Base-by-base conservation (phyloP, 495 filamentous ascomycete species). In the Neurospora sp. region DNA sequence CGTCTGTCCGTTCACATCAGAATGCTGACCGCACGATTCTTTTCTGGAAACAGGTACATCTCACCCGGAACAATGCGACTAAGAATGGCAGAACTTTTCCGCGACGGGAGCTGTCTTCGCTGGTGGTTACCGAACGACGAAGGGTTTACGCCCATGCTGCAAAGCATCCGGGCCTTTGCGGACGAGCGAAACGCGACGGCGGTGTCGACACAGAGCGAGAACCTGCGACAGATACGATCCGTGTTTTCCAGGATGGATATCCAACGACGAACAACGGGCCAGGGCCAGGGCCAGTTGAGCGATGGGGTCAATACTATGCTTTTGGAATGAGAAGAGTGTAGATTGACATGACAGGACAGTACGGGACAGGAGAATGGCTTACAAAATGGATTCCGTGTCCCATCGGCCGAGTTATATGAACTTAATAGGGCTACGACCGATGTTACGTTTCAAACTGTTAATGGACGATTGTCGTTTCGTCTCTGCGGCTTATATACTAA, bases 61-160 rank as follows among this genome's bases (percentile, higher is more conserved):
- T 93, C 91, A 74, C 91, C 95, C 9, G 82, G 87, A 39, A 90
- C 87, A 54, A 91, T 95, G 81, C 93, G 95, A 77, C 81, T 83
- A 35, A 88, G 87, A 71, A 90, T 99, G 85, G 88, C 92, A 16
- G 87, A 90, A 39, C 79, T 92, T 40, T 97, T 93, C 86, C 83
- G 87, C 75, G 84, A 91, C 41, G 87, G 89, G 11, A 90, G 90
- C 70, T 85, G 93, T 73, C 85, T 87, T 71, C 87, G 91, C 44
- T 97, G 93, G 93, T 97, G 94, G 94, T 87, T 96, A 31, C 93
- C 94, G 3, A 89, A 94, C 78, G 89, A 94, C 77, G 92, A 94
- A 84, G 90, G 88, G 27, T 91, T 90, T 76, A 87, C 88, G 4
- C 85, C 88, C 7, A 87, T 96, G 39, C 84, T 96, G 41, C 91